Percentiles rank a stretch among this genome's conserved stretches.
These are phyloP conservation scores for Yarrowia hollandica DNA, from an alignment of 805 yeast species.

Conservation along the genomic window DNA sequence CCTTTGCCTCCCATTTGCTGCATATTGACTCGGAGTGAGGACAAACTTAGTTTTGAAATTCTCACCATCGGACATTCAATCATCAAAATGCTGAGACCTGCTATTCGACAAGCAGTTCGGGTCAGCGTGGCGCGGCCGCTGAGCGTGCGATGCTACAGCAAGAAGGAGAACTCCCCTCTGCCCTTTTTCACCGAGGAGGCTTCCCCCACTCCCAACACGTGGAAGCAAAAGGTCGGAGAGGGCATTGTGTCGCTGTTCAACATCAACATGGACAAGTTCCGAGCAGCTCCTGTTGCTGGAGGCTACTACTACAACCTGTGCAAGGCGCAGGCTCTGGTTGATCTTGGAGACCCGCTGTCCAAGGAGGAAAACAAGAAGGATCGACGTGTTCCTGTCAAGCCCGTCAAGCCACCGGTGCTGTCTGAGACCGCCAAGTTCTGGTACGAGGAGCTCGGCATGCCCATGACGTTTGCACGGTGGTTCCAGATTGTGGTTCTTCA, in stretches of 20 bases:
- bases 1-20: slow-evolving; percentile 24
- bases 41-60: slow-evolving; percentile 11
- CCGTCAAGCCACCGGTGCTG: slow-evolving; percentile 38
- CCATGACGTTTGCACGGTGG: slow-evolving; percentile 92
- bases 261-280: slow-evolving; percentile 85
- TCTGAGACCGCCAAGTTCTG: slow-evolving; percentile 77
- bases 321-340: slow-evolving; percentile 55
- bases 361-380: slow-evolving; percentile 29
- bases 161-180: slow-evolving; percentile 4
- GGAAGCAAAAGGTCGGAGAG: slow-evolving; percentile 42
- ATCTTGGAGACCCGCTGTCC: slow-evolving; percentile 21
- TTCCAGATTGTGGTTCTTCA: slow-evolving; percentile 88
- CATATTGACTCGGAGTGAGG: background rate
- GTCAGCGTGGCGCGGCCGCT: background rate
- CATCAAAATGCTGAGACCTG: slow-evolving; percentile 18
- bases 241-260: slow-evolving; percentile 49
- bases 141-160: background rate
- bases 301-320: slow-evolving; percentile 83
- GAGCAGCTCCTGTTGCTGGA: slow-evolving; percentile 95
- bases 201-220: slow-evolving; percentile 24
- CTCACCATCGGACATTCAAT: slow-evolving; percentile 10
- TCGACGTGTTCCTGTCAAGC: slow-evolving; percentile 30
- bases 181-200: slow-evolving; percentile 22
- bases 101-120: slow-evolving; percentile 16
- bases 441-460: slow-evolving; percentile 79